Base-by-base conservation (phyloP, 1,139 yeast genomes). In the Debaryomyces subglobosus region DNA sequence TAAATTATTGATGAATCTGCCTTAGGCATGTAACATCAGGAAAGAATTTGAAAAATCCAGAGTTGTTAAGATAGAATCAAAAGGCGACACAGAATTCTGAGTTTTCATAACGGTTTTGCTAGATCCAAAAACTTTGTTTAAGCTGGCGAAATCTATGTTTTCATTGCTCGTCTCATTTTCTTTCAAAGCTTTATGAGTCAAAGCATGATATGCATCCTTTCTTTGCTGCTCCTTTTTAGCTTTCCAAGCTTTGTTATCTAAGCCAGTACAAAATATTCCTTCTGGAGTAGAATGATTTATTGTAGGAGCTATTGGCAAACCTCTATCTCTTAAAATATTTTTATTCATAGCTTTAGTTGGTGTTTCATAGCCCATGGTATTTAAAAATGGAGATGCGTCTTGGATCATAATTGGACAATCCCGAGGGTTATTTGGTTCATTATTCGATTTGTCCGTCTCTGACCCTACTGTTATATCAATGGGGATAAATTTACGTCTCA, bases 401-500 rank as follows among this genome's bases (percentile, higher is more conserved):
- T 39, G 15, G 24, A 1, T 25, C n/a, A 25, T 35, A 12, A 21
- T 20, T n/a, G 23, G 38, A 35, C 24, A 21, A n/a, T 27, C 42
- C 13, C 18, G 10, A 20, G 33, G 21, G 2, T 10, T 13, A 15
- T 25, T 47, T 38, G 39, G 21, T 27, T 39, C 15, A 16, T 16
- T 18, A 6, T 24, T 27, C 10, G 44, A 45, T 27, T 27, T 12
- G 5, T 5, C 13, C 5, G 30, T 5, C 12, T 27, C 30, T 4
- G 5, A 27, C 5, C 30, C 30, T 12, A 27, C 30, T 4, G 46
- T 21, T n/a, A 63, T 63, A 37, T 53, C 51, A 39, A 63, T 55
- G 4, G 68, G 68, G 6, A 64, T 50, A 39, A 63, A 63, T 40
- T 49, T 53, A 15, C 47, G 47, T 34, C 65, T 53, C 12, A 49